Conservation (phyloP, 2,329 filamentous ascomycete genomes). For the Penicillium capsulatum region DNA sequence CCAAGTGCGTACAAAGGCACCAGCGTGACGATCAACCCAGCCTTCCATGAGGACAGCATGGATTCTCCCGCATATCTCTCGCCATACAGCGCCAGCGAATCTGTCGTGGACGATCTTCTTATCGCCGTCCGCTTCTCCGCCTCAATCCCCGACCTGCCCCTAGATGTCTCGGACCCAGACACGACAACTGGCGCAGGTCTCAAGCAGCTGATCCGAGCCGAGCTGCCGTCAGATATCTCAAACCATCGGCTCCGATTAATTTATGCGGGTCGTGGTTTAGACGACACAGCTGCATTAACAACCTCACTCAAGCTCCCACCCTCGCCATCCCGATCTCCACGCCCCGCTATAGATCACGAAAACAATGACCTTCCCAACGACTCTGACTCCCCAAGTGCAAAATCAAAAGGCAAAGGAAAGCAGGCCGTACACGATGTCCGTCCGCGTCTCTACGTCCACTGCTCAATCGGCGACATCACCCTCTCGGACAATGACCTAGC, state of each 20-base stretch:
- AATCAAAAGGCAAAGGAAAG: conserved; percentile 60
- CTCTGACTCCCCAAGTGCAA: background rate
- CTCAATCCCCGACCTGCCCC: conserved; percentile 73
- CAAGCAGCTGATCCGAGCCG: conserved; percentile 73
- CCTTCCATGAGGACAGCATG: conserved; percentile 11
- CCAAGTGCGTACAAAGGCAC: no score
- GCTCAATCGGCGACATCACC: conserved; percentile 74
- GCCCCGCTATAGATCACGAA: conserved; percentile 18
- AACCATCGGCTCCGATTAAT: conserved; percentile 79
- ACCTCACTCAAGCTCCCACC: conserved; percentile 62
- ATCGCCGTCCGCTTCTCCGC: conserved; percentile 89
- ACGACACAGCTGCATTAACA: conserved; percentile 66
- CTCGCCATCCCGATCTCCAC: conserved; percentile 47
- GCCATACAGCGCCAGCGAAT: conserved; percentile 9
- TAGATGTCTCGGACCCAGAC: conserved; percentile 66
- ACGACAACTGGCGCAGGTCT: conserved; percentile 71
- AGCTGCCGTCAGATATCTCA: conserved; percentile 60
- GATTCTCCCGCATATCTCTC: conserved; percentile 15
- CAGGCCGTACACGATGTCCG: conserved; percentile 49
- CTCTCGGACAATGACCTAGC: conserved; percentile 66
- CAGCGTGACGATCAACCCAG: no score
- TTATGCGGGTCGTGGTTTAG: conserved; percentile 79
- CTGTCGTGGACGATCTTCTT: conserved; percentile 49
- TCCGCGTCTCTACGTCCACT: conserved; percentile 79
- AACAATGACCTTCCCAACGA: conserved; percentile 8